These are phyloP conservation scores for Penicillium lagena DNA, from an alignment of 495 filamentous ascomycete species.

Conservation along the genomic window DNA sequence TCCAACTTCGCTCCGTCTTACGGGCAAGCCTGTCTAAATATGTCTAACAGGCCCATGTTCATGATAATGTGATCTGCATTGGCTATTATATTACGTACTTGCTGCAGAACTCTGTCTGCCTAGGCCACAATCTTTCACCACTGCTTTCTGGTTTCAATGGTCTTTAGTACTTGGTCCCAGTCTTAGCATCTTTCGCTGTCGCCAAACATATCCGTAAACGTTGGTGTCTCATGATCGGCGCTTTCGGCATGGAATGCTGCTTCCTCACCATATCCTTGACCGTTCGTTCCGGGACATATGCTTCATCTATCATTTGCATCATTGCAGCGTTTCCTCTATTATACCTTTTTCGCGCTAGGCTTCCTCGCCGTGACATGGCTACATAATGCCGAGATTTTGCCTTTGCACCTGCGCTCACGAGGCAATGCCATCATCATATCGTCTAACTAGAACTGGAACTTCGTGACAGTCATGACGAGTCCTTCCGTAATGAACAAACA, in stretches of 20 bases:
- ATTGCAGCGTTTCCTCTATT: slow-evolving; percentile 64
- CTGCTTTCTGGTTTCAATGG: background rate
- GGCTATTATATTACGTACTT: slow-evolving; percentile 6
- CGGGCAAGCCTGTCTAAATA: background rate
- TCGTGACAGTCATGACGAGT: slow-evolving; percentile 66
- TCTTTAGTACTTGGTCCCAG: background rate
- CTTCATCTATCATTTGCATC: slow-evolving; percentile 1
- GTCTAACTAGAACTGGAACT: slow-evolving; percentile 71
- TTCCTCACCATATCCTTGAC: slow-evolving; percentile 4
- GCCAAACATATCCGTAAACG: background rate
- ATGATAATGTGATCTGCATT: slow-evolving; percentile 5
- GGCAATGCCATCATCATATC: slow-evolving; percentile 66
- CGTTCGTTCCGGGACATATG: slow-evolving; percentile 1
- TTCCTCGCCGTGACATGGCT: slow-evolving; percentile 54
- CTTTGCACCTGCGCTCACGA: slow-evolving; percentile 57
- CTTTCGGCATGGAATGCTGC: slow-evolving; percentile 4
- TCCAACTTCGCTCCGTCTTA: background rate
- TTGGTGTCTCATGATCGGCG: slow-evolving; percentile 1
- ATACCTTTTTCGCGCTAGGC: slow-evolving; percentile 54
- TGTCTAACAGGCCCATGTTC: slow-evolving; percentile 3
- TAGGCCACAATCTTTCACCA: slow-evolving; percentile 1
- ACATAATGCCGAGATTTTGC: slow-evolving; percentile 59
- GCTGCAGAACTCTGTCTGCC: background rate
- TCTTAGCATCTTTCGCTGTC: background rate
- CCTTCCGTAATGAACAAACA: slow-evolving; percentile 54